phyloP scores from a whole-genome alignment of 2,329 filamentous ascomycete species.

The Arthrobotrys pseudoclavata region DNA sequence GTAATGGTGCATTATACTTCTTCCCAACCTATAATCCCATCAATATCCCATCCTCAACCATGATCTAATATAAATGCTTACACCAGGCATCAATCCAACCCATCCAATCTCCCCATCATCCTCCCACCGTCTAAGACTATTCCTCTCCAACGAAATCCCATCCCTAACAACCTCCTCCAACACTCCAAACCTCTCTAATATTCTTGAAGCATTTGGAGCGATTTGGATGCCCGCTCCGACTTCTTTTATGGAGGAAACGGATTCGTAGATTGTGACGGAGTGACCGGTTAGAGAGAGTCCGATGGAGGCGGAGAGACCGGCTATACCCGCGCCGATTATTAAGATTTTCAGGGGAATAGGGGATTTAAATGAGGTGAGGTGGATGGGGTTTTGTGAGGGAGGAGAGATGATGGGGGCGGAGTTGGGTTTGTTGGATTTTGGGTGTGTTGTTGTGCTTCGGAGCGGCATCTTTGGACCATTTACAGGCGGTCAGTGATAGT shows the following conservation, averaged over 20 bases:
- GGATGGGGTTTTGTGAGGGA: neutral
- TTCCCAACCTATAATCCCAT: slow-evolving; percentile 46
- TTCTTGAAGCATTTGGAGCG: slow-evolving; percentile 70
- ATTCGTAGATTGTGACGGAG: slow-evolving; percentile 25
- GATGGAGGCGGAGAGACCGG: slow-evolving; percentile 35
- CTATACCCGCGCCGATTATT: slow-evolving; percentile 44
- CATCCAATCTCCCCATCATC: slow-evolving; percentile 49
- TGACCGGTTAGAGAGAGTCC: slow-evolving; percentile 37
- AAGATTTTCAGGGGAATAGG: slow-evolving; percentile 4
- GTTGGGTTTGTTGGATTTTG: slow-evolving; percentile 56
- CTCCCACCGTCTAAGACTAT: slow-evolving; percentile 48
- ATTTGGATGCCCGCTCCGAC: slow-evolving; percentile 72
- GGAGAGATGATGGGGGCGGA: neutral
- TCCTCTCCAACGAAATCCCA: slow-evolving; percentile 38
- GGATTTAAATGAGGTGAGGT: slow-evolving; percentile 17
- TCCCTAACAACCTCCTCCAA: slow-evolving; percentile 66
- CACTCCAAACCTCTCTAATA: slow-evolving; percentile 71
- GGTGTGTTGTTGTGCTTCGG: slow-evolving; percentile 32
- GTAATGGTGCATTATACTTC: slow-evolving; percentile 66
- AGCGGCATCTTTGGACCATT: slow-evolving; percentile 34
- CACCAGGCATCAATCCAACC: slow-evolving; percentile 58
- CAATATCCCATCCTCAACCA: slow-evolving; percentile 12
- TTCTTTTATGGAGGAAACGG: slow-evolving; percentile 63
- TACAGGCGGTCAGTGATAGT: neutral
- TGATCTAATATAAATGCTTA: slow-evolving; percentile 61